phyloP scores from a whole-genome alignment of 495 filamentous ascomycete genomes.

The Baudoinia panamericana region DNA sequence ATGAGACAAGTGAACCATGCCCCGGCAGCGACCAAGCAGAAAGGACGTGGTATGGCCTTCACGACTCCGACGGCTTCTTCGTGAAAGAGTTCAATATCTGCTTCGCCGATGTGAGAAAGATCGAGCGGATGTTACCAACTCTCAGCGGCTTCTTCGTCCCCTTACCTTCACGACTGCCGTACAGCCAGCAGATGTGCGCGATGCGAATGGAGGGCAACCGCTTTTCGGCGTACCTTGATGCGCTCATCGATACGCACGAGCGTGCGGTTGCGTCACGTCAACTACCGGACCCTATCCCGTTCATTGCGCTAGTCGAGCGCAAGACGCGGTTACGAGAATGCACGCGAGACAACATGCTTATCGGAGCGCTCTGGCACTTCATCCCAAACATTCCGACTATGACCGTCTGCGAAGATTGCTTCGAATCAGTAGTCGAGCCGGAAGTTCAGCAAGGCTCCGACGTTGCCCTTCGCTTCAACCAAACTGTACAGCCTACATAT shows the following conservation, averaged over 20 bases:
- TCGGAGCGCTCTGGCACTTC: constrained; percentile 44
- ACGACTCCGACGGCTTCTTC: constrained; percentile 39
- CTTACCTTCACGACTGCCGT: constrained; percentile 12
- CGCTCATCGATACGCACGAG: constrained; percentile 43
- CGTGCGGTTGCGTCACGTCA: constrained; percentile 27
- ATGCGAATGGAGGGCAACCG: constrained; percentile 21
- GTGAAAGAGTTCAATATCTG: constrained; percentile 43
- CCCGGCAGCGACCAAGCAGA: constrained; percentile 28
- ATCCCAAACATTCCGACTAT: constrained; percentile 50
- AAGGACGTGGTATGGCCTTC: constrained; percentile 46
- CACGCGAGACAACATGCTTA: constrained; percentile 36
- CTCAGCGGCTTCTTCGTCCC: constrained; percentile 26
- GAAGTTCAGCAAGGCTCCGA: constrained; percentile 37
- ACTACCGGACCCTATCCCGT: constrained; percentile 36
- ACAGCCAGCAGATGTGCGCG: constrained; percentile 17
- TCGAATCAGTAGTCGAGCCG: constrained; percentile 54
- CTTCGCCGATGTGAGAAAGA: constrained; percentile 22
- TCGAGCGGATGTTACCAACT: constrained; percentile 29
- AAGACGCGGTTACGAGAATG: constrained; percentile 43
- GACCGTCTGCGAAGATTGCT: constrained; percentile 61
- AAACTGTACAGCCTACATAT: constrained; percentile 33
- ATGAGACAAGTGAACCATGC: constrained; percentile 35
- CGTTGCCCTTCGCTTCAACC: constrained; percentile 45
- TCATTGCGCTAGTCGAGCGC: constrained; percentile 39
- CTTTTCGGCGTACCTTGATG: constrained; percentile 48